Conservation (phyloP, 371 early-diverging fungal species). For the Rhizopus arrhizus region DNA sequence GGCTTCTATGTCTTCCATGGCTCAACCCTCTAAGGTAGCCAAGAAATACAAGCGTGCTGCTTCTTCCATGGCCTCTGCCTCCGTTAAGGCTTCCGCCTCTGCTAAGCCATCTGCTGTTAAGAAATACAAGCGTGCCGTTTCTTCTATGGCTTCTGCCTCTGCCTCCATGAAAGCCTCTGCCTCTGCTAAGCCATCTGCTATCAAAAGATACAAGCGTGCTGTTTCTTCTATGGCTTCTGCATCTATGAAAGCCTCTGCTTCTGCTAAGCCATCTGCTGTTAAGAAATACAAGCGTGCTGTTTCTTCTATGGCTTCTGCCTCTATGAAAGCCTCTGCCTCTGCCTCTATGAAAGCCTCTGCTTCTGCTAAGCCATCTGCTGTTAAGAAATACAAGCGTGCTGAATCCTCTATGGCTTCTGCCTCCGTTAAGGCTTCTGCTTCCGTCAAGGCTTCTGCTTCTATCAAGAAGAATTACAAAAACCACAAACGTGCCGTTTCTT, state of each 20-base stretch:
- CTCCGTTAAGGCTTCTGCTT: slow-evolving; percentile 2
- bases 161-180: not conserved
- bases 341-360: too few species aligned
- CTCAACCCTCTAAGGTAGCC: too few species aligned
- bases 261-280: too few species aligned
- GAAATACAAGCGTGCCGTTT: slow-evolving; percentile 2
- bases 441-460: slow-evolving; percentile 3
- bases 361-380: not conserved
- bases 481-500: not conserved
- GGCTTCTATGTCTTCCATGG: not conserved
- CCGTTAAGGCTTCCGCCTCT: not conserved
- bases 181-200: not conserved
- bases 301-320: not conserved
- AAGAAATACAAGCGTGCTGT: not conserved
- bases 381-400: not conserved
- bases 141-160: slow-evolving; percentile 6
- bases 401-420: slow-evolving; percentile 3
- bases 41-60: not conserved
- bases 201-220: not conserved
- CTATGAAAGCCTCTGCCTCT: not conserved
- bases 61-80: not conserved
- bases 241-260: not conserved
- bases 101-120: not conserved
- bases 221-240: slow-evolving; percentile 4
- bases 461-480: not conserved